Evolutionary conservation across 1,284 basidiomycete species (phyloP), one percentile per base, ranked within the genome.

Genomic region (Moniliophthora roreri): DNA sequence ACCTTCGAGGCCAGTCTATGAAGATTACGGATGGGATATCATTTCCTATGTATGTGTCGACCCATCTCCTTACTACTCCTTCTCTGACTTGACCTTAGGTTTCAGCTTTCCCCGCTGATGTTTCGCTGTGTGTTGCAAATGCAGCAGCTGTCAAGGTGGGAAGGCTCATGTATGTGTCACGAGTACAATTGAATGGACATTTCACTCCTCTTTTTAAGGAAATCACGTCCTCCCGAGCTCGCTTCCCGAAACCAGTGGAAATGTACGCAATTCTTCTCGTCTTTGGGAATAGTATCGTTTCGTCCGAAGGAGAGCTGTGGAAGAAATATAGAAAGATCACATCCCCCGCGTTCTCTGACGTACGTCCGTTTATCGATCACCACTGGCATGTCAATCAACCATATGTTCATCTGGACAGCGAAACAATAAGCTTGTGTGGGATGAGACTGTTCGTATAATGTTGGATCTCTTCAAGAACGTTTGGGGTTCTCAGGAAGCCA

Each of bases 391-490:
- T 46, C n/a, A n/a, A n/a, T 28, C 24, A 15, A 50, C 71, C 71
- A 28, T 71, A 73, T 47, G 71, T 71, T 46, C 26, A 64, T 59
- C 32, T 23, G 4, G 20, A 32, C 21, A 78, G 76, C 70, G 69
- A 50, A 82, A 85, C 61, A 84, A 82, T 60, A 75, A 69, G 49
- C 66, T 84, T 34, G 82, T 84, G 1, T 84, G 80, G 80, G 74
- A 79, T 37, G 78, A 81, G 59, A 77, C 81, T 0, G 59, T 76
- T 16, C 65, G 68, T 15, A 72, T 77, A 34, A 68, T 77, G 49
- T 54, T 69, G n/a, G 74, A 73, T 32, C 63, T 79, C 45, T 74
- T 79, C 52, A 58, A 66, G 1, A 68, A 70, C 18, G 61, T 71
- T 26, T 74, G 75, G 70, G 61, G 58, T 15, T 61, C 63, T 46